phyloP scores from a whole-genome alignment of 257 asterid genomes.

The Nemophila menziesii region DNA sequence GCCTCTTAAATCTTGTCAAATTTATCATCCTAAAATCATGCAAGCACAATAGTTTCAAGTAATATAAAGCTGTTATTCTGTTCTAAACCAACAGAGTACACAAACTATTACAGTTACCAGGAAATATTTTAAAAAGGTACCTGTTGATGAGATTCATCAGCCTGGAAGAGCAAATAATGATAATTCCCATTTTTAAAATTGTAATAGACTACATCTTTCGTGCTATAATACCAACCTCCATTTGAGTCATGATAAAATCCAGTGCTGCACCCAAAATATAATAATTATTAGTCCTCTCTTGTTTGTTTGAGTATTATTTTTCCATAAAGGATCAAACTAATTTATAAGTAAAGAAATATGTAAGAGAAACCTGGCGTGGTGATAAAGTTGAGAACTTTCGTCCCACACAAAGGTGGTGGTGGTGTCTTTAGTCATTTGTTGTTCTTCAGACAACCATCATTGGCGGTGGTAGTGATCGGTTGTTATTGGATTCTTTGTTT shows the following conservation, averaged over 20 bases:
- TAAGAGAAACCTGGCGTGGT: constrained; percentile 68
- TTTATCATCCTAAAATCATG: too few relatives aligned
- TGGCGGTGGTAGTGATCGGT: too few relatives aligned
- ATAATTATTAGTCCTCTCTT: too few relatives aligned
- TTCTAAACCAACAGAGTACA: too few relatives aligned
- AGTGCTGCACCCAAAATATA: constrained; percentile 70
- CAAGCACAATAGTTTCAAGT: too few relatives aligned
- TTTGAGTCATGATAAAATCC: constrained; percentile 83
- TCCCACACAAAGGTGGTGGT: constrained; percentile 73
- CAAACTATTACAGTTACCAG: too few relatives aligned
- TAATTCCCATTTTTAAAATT: constrained; percentile 76
- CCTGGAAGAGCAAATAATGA: constrained; percentile 51
- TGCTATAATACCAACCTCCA: constrained; percentile 87
- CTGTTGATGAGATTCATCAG: too few relatives aligned
- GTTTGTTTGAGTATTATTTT: too few relatives aligned
- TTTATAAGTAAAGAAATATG: neutral
- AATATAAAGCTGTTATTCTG: too few relatives aligned
- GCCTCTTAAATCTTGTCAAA: constrained; percentile 10
- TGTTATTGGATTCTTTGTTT: too few relatives aligned
- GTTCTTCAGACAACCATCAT: too few relatives aligned
- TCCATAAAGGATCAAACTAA: neutral
- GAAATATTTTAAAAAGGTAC: constrained; percentile 28
- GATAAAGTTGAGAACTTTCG: constrained; percentile 66
- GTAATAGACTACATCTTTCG: constrained; percentile 71
- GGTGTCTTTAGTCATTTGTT: neutral